Evolutionary conservation across 257 asterid genomes (phyloP).

Genomic region (Solanum medicagineum): DNA sequence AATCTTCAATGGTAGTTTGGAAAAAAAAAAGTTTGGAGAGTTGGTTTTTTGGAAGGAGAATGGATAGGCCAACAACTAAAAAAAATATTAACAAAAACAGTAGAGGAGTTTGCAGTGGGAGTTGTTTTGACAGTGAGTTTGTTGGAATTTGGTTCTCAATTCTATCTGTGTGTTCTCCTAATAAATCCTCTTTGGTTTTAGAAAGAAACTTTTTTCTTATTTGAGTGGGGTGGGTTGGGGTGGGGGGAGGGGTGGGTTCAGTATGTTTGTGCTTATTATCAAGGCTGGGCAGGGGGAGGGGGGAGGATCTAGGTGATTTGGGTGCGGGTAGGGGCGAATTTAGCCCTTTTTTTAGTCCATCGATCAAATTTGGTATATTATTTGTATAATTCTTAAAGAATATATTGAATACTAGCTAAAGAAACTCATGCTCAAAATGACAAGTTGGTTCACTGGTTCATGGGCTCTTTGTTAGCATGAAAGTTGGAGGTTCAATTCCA

Average conservation of each 20-base stretch:
- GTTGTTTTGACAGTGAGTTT: constrained; percentile 17
- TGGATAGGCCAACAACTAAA: constrained; percentile 50
- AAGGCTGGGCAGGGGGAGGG: not conserved
- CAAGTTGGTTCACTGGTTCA: no score
- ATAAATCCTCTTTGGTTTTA: not conserved
- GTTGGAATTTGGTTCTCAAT: constrained; percentile 6
- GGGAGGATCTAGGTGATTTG: not conserved
- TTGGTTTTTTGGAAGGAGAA: constrained; percentile 22
- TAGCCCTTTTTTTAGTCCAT: no score
- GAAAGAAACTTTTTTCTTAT: not conserved
- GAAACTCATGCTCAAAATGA: no score
- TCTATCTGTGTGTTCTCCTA: constrained; percentile 7
- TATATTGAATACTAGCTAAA: no score
- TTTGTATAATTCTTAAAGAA: no score
- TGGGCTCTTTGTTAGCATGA: no score
- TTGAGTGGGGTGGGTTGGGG: no score
- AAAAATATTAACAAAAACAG: constrained; percentile 4
- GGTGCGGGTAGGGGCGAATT: not conserved
- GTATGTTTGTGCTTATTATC: not conserved
- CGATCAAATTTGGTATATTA: no score
- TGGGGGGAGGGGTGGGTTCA: not conserved
- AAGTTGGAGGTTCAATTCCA: no score
- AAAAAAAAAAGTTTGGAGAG: constrained; percentile 9
- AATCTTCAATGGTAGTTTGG: not conserved
- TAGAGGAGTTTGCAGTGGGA: constrained; percentile 6